Evolutionary conservation across 495 filamentous ascomycete genomes (phyloP), one percentile per base, ranked within the genome.

Genomic region (Talaromyces liani): DNA sequence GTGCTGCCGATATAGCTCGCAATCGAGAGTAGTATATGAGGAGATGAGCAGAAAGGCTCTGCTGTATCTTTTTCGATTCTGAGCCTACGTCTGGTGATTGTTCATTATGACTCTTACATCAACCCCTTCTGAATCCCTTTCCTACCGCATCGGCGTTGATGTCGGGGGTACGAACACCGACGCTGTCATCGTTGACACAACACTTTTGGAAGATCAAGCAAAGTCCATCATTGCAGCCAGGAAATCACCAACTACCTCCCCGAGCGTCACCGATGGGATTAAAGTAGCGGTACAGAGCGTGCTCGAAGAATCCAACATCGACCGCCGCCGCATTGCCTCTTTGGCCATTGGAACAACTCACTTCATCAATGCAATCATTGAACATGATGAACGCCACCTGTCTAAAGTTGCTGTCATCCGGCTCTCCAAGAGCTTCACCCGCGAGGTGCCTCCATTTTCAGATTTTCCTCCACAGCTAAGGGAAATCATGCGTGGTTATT

Each of bases 341-440:
- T 80, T 87, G 9, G 86, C 82, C 18, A 80, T 88, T 62, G 85
- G 85, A 2, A 88, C 85, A 5, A 87, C 84, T 1, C 82, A 84
- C 65, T 87, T 87, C 69, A 79, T 88, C 67, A 88, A 88, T 65
- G 84, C 85, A 9, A 81, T 88, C 53, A 73, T 86, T 1, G 72
- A 80, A 24, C 83, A 85, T 62, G 72, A 76, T 20, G 73, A 82
- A 2, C 69, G 86, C 16, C 29, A 31, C 29, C 73, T 72, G 6
- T 72, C 72, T 27, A 84, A 86, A 2, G 84, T 63, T 7, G 61
- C 61, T 7, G 33, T 63, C 22, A 41, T 63, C 24, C 47, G 61
- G 12, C 61, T 63, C 6, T 80, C 74, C n/a, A 78, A 81, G 2
- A 75, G 80, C 5, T 86, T 84, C 33, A 66, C 66, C 0, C 68